Evolutionary conservation across 768 basidiomycete genomes (phyloP).

Genomic region (Russula compacta): DNA sequence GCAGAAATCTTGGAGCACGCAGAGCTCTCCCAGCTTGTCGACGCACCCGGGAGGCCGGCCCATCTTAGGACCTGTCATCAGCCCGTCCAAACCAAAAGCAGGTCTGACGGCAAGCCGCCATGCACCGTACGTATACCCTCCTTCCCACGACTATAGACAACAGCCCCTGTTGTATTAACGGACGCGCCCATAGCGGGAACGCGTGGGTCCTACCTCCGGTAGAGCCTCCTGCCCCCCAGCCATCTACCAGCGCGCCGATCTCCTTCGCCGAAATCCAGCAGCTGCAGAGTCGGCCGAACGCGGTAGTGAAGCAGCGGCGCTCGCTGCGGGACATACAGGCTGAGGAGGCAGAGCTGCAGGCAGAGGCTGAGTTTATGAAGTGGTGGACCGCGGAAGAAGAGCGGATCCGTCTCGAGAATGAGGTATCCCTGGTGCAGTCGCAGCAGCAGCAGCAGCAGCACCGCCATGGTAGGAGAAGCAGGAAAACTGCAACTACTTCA

Average conservation of each 20-base stretch:
- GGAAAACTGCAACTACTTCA: background rate
- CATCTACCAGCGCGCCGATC: conserved; percentile 26
- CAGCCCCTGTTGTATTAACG: background rate
- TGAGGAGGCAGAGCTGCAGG: conserved; percentile 53
- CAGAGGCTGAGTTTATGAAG: conserved; percentile 53
- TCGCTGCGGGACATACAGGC: conserved; percentile 79
- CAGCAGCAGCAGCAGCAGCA: background rate
- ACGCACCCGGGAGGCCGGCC: conserved; percentile 14
- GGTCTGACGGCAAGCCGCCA: conserved; percentile 32
- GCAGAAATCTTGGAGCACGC: conserved; percentile 2
- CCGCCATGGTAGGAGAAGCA: background rate
- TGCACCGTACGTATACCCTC: conserved; percentile 37
- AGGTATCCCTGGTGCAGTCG: background rate
- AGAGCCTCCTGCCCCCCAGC: conserved; percentile 37
- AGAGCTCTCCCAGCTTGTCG: background rate
- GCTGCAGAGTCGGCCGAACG: conserved; percentile 52
- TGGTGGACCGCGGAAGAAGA: conserved; percentile 90
- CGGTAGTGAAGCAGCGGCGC: conserved; percentile 40
- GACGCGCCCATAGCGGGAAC: conserved; percentile 30
- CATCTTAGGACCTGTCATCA: conserved; percentile 56
- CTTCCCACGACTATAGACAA: background rate
- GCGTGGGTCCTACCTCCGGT: conserved; percentile 60
- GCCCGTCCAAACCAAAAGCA: conserved; percentile 32
- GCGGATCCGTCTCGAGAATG: conserved; percentile 46
- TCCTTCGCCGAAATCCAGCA: conserved; percentile 84